A percentile compares a stretch with the other conserved stretches of the same genome.
Evolutionary conservation across 441 rosid species (phyloP).

Genomic region (Syzygium syzygioides): DNA sequence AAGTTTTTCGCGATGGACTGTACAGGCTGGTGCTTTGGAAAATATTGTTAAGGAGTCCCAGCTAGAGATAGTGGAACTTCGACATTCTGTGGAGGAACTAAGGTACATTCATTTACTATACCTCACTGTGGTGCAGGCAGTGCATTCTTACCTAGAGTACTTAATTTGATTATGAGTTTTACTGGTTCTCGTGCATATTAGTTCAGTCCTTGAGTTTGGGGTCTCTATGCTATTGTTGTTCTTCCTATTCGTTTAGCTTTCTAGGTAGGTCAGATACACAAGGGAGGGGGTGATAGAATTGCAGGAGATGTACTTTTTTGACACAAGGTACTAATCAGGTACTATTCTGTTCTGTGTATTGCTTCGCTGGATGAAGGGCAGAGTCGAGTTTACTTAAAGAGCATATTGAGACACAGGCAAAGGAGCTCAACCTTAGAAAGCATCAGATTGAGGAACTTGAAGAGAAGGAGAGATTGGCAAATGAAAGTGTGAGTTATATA

Average conservation of each 20-base stretch:
- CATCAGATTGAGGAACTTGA: slow-evolving; percentile 69
- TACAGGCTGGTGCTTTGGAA: slow-evolving; percentile 90
- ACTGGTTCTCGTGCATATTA: not conserved
- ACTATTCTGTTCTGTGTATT: slow-evolving; percentile 13
- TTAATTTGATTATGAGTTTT: not conserved
- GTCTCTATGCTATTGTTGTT: not conserved
- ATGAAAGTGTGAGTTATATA: slow-evolving; percentile 68
- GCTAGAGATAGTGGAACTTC: slow-evolving; percentile 71
- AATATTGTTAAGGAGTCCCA: slow-evolving; percentile 87
- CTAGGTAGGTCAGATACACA: not conserved
- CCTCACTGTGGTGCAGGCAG: slow-evolving; percentile 1
- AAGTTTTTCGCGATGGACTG: slow-evolving; percentile 4
- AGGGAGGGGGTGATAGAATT: not conserved
- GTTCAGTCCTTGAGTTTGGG: not conserved
- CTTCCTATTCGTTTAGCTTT: not conserved
- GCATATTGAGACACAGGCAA: slow-evolving; percentile 62
- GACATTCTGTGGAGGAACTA: slow-evolving; percentile 66
- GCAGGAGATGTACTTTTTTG: not conserved
- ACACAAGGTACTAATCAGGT: slow-evolving; percentile 10
- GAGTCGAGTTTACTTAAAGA: slow-evolving; percentile 60
- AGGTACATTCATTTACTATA: slow-evolving; percentile 39
- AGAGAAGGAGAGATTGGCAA: slow-evolving; percentile 85
- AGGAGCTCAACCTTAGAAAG: slow-evolving; percentile 66
- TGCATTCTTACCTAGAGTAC: not conserved
- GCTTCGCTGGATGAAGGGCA: slow-evolving; percentile 62